Evolutionary conservation across 2,329 filamentous ascomycete genomes (phyloP), one percentile per base, ranked within the genome.

Genomic region (Xylariaceae sp.): DNA sequence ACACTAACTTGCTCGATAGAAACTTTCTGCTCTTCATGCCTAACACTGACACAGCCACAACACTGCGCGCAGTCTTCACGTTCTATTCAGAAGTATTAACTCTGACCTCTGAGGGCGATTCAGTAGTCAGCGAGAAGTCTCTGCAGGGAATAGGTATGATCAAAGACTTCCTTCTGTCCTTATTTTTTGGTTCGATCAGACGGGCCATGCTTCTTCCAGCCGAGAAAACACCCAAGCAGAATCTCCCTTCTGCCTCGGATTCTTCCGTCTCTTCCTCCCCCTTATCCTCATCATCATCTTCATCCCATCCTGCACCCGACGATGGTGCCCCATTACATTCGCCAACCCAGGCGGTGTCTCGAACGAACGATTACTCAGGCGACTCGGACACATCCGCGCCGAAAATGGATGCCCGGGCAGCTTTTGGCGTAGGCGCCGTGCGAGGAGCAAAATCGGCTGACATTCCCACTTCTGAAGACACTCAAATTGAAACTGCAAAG

Each of bases 11-110:
- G 3, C 2, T 16, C 6, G 11, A 18, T 19, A 95, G 91, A 70
- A 88, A 97, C 72, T 99, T 97, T 71, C 80, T 97, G 22, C 83
- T 97, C 42, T 97, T 97, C 72, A 88, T 97, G 75, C 84, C 84
- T 17, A 75, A 75, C 53, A 66, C 74, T 54, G 80, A 86, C 58
- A 77, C 84, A 60, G 79, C 81, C 51, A 87, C 88, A 59, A 87
- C 88, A 59, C 80, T 99, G 42, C 84, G 86, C 66, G 86, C 89
- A 48, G 88, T 97, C 50, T 78, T 97, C 63, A 92, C 90, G 47
- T 97, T 95, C 73, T 99, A 96, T 72, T 87, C 89, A 53, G 88
- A 90, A 45, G 89, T 93, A 61, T 86, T 95, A 67, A 91, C 89
- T 71, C 79, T 99, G 69, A 96, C 90, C 66, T 80, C 90, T 55